A percentile compares a stretch with the other conserved stretches of the same genome.
phyloP scores from a whole-genome alignment of 345 rosid species.

The Passiflora organensis region DNA sequence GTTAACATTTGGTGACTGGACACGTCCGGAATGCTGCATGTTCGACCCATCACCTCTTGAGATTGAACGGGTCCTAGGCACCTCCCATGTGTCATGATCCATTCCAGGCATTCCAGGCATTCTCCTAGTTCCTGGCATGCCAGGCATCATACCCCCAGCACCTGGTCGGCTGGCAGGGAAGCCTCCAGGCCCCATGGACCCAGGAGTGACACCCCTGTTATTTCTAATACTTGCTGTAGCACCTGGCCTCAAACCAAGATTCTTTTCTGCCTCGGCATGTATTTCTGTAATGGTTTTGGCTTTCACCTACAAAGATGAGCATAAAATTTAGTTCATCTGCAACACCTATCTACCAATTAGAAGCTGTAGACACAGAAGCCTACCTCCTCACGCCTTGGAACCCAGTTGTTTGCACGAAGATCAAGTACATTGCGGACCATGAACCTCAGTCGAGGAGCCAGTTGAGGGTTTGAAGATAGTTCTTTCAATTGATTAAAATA shows the following conservation, averaged over 20 bases:
- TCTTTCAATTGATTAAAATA: slow-evolving; percentile 61
- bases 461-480: slow-evolving; percentile 48
- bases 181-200: slow-evolving; percentile 45
- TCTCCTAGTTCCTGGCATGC: slow-evolving; percentile 81
- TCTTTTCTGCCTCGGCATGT: slow-evolving; percentile 77
- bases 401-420: slow-evolving; percentile 66
- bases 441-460: slow-evolving; percentile 59
- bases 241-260: slow-evolving; percentile 86
- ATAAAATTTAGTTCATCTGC: neutral
- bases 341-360: neutral
- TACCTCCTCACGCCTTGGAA: slow-evolving; percentile 91
- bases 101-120: slow-evolving; percentile 83
- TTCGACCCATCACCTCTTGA: slow-evolving; percentile 64
- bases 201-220: slow-evolving; percentile 36
- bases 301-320: slow-evolving; percentile 44
- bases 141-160: slow-evolving; percentile 91
- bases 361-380: neutral
- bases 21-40: slow-evolving; percentile 36
- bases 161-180: slow-evolving; percentile 71
- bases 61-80: slow-evolving; percentile 48
- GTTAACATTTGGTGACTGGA: slow-evolving; percentile 26
- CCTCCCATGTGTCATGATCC: slow-evolving; percentile 74
- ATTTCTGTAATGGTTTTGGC: slow-evolving; percentile 85
- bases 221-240: slow-evolving; percentile 71
- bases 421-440: slow-evolving; percentile 80